Conservation (phyloP, 192 early-diverging fungal species). For the Polychytrium aggregatum region DNA sequence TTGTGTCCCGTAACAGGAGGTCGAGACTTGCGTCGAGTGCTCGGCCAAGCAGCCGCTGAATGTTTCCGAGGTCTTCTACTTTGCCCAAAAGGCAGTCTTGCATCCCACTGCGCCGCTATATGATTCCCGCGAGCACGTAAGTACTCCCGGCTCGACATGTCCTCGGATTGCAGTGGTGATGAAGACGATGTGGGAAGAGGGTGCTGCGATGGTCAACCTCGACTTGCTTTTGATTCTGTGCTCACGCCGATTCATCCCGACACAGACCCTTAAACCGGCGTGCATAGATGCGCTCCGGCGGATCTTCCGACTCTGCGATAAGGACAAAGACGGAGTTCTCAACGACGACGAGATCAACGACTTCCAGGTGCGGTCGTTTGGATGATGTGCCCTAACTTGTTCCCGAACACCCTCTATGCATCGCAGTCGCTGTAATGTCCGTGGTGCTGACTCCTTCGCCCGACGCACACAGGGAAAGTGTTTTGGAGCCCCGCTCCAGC, state of each 20-base stretch:
- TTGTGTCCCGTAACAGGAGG: too few species aligned
- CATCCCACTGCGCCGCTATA: constrained; percentile 96
- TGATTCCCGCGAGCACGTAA: constrained; percentile 83
- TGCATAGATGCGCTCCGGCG: constrained; percentile 85
- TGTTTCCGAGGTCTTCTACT: constrained; percentile 99
- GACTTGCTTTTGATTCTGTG: too few species aligned
- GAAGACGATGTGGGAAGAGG: too few species aligned
- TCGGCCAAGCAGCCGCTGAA: constrained; percentile 91
- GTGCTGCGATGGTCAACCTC: too few species aligned
- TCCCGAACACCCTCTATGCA: too few species aligned
- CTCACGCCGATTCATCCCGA: too few species aligned
- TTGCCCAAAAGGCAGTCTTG: constrained; percentile 98
- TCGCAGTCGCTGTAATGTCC: too few species aligned
- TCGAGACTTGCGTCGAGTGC: constrained; percentile 98
- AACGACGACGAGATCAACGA: constrained; percentile 94
- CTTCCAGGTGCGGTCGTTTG: constrained; percentile 63
- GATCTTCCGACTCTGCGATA: constrained; percentile 93
- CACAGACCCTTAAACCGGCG: constrained; percentile 69
- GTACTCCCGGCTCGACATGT: too few species aligned
- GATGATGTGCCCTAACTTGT: too few species aligned
- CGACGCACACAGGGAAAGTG: constrained; percentile 77
- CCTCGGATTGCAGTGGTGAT: too few species aligned
- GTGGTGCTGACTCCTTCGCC: too few species aligned
- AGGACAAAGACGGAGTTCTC: constrained; percentile 82
- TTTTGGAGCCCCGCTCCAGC: constrained; percentile 90